These are phyloP conservation scores for Tremella fuciformis DNA, from an alignment of 768 basidiomycete genomes.

Conservation along the genomic window DNA sequence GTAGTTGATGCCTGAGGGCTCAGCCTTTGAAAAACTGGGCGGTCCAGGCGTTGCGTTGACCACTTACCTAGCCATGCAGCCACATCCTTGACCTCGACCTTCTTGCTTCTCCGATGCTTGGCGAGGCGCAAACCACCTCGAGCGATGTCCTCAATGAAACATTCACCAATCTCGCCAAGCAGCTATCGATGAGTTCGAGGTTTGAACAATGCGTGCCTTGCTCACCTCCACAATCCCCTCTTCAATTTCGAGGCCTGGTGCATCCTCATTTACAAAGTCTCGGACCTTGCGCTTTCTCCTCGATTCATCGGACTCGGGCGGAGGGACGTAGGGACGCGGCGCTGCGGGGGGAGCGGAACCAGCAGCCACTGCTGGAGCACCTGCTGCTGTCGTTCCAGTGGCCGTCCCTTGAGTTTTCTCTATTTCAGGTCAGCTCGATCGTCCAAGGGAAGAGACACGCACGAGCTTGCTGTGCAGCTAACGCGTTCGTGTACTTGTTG, in stretches of 20 bases:
- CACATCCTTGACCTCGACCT: constrained; percentile 41
- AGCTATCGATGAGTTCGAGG: constrained; percentile 17
- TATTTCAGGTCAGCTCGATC: no score
- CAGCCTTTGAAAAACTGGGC: constrained; percentile 1
- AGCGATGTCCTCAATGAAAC: constrained; percentile 27
- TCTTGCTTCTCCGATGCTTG: constrained; percentile 34
- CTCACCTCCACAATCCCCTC: constrained; percentile 35
- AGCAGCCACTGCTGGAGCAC: no score
- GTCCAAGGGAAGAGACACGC: no score
- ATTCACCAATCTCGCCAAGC: constrained; percentile 30
- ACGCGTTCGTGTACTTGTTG: background rate
- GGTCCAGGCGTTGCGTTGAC: background rate
- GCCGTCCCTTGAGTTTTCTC: no score
- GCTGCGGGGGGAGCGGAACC: no score
- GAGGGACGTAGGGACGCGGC: no score
- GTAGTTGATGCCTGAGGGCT: background rate
- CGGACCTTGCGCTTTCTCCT: constrained; percentile 37
- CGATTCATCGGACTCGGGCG: constrained; percentile 17
- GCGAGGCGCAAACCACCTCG: constrained; percentile 27
- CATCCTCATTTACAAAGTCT: constrained; percentile 32
- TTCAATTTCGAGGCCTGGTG: constrained; percentile 37
- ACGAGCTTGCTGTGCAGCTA: no score
- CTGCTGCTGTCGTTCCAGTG: no score
- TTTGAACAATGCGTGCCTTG: background rate
- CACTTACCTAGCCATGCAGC: constrained; percentile 38